Conservation (phyloP, 345 rosid species). For the Eucalyptus shirleyi region DNA sequence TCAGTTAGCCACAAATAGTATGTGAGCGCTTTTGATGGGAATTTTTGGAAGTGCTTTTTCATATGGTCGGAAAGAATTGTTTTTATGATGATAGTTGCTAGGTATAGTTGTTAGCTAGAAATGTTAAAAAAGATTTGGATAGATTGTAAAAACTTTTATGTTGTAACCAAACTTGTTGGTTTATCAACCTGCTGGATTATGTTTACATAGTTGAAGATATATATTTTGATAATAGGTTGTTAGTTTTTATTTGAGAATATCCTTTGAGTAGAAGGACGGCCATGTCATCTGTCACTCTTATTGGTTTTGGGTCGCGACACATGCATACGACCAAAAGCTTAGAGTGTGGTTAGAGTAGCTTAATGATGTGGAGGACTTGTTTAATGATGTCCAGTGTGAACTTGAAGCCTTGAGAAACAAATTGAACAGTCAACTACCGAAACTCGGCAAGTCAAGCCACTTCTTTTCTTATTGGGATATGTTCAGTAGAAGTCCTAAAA, state of each 20-base stretch:
- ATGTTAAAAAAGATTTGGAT: background rate
- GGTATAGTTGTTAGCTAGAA: background rate
- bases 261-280: background rate
- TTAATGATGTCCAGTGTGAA: background rate
- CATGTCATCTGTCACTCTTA: background rate
- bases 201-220: background rate
- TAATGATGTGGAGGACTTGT: background rate
- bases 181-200: background rate
- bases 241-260: no score
- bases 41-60: no score
- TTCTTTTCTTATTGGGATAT: background rate
- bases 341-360: background rate
- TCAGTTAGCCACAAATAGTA: background rate
- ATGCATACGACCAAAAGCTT: background rate
- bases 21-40: rapidly evolving
- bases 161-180: background rate
- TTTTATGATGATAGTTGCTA: background rate
- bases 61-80: no score
- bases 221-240: background rate
- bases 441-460: background rate
- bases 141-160: background rate
- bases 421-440: background rate
- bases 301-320: background rate
- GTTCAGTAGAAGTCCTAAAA: no score
- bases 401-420: background rate